Percentiles rank a stretch among this genome's conserved stretches.
Conservation (phyloP, 2,329 filamentous ascomycete species). For the Colletotrichum eleusines region DNA sequence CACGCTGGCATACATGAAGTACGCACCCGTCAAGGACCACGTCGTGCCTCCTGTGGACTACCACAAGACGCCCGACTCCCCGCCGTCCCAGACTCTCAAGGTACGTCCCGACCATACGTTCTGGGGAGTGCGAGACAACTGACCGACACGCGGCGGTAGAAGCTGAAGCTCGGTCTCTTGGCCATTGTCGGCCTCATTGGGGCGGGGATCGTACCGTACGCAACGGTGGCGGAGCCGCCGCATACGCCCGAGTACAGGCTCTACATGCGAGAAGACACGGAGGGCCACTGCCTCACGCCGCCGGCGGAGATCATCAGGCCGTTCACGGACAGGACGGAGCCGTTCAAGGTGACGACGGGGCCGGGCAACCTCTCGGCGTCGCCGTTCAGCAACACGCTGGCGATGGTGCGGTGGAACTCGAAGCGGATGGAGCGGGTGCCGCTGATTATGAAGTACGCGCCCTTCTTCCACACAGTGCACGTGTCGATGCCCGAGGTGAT, state of each 20-base stretch:
- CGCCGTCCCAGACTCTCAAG: neutral
- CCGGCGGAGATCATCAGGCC: constrained; percentile 23
- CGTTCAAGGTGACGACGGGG: constrained; percentile 21
- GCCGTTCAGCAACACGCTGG: constrained; percentile 48
- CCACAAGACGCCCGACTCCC: neutral
- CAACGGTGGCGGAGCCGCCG: constrained; percentile 36
- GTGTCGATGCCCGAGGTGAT: constrained; percentile 46
- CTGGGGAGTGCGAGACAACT: neutral
- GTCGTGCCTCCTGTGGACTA: neutral
- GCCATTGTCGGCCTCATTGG: constrained; percentile 31
- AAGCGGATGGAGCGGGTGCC: constrained; percentile 47
- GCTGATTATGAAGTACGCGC: constrained; percentile 46
- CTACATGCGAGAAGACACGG: constrained; percentile 32
- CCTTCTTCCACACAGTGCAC: constrained; percentile 49
- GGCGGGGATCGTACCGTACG: constrained; percentile 39
- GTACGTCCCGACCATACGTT: neutral
- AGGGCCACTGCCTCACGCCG: constrained; percentile 24
- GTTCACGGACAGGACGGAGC: constrained; percentile 27
- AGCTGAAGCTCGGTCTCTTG: constrained; percentile 30
- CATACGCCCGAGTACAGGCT: constrained; percentile 39
- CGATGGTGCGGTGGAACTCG: constrained; percentile 48
- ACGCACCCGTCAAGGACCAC: constrained; percentile 42
- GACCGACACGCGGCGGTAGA: neutral
- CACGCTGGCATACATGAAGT: constrained; percentile 48
- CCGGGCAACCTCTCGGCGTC: constrained; percentile 42